These are phyloP conservation scores for Salix purpurea DNA, from an alignment of 345 rosid genomes.

Conservation along the genomic window DNA sequence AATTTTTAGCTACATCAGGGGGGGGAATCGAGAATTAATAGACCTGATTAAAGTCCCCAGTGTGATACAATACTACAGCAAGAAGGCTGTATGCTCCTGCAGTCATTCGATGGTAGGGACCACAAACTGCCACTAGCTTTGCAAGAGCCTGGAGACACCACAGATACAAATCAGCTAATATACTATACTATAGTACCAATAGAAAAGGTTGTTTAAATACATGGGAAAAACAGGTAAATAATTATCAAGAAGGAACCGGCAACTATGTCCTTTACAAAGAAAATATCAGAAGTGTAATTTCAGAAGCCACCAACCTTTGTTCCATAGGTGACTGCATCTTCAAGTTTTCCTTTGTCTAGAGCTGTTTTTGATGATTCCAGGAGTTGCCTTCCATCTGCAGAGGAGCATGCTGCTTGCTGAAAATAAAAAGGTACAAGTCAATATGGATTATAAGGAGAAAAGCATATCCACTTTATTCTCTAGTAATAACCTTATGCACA, in stretches of 20 bases:
- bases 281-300: conserved; percentile 7
- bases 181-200: background rate
- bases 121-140: conserved; percentile 95
- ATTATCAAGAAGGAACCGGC: background rate
- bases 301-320: conserved; percentile 56
- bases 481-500: conserved; percentile 73
- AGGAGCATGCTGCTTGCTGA: conserved; percentile 99
- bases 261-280: conserved; percentile 7
- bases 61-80: conserved; percentile 95
- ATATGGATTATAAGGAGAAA: conserved; percentile 5
- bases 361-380: conserved; percentile 98
- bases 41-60: conserved; percentile 99
- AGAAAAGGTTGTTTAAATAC: background rate
- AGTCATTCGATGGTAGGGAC: conserved; percentile 98
- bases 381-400: conserved; percentile 99
- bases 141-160: conserved; percentile 72
- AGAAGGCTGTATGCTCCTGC: conserved; percentile 99
- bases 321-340: conserved; percentile 96
- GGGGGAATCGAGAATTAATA: background rate
- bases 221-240: background rate
- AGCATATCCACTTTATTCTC: background rate
- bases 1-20: background rate
- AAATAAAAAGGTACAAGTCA: conserved; percentile 23
- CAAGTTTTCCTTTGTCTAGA: conserved; percentile 97
- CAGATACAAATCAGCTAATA: conserved; percentile 13